Evolutionary conservation across 1,284 basidiomycete genomes (phyloP), one percentile per base, ranked within the genome.

Genomic region (Rhodofomes roseus): DNA sequence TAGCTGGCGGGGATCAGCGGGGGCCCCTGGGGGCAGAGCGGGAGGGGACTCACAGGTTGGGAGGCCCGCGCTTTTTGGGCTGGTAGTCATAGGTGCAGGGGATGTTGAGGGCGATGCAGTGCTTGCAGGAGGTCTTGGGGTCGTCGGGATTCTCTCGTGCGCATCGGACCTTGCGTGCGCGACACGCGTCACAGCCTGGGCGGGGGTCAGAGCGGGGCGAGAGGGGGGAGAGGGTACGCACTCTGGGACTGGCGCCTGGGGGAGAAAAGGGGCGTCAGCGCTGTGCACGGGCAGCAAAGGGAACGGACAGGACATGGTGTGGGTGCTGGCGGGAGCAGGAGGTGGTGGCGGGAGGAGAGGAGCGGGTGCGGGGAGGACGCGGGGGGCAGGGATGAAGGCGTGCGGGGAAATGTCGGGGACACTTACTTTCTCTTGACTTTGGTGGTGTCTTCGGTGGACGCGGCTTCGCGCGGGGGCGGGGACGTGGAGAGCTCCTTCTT

Each of bases 21-120:
- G 60, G 56, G 41, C 54, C 57, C 41, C 44, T 6, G 25, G 5
- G 25, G 23, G 46, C 46, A n/a, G 25, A 48, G 55, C 54, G 40
- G 12, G 41, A 22, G 18, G 44, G 64, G 58, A 63, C 61, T 75
- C 71, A 94, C 90, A 94, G 78, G 73, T 95, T 95, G 1, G 92
- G 93, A 4, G 93, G 93, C 0, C 93, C 93, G 59, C 93, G 81
- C 74, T 95, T 95, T 80, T 93, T 94, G 18, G 93, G 93, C 73
- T 92, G 90, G 72, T 95, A 95, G 68, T 94, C 90, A 68, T 94
- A 95, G 0, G 92, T 94, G 72, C 92, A 95, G 14, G 87, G 83
- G 58, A 94, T 90, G 37, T 86, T 88, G 46, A 95, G 84, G 1
- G 90, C 84, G 65, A 87, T 80, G 72, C 92, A 95, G 70, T 93